phyloP scores from a whole-genome alignment of 108 stramenopile species.

The Mediolabrus comicus region DNA sequence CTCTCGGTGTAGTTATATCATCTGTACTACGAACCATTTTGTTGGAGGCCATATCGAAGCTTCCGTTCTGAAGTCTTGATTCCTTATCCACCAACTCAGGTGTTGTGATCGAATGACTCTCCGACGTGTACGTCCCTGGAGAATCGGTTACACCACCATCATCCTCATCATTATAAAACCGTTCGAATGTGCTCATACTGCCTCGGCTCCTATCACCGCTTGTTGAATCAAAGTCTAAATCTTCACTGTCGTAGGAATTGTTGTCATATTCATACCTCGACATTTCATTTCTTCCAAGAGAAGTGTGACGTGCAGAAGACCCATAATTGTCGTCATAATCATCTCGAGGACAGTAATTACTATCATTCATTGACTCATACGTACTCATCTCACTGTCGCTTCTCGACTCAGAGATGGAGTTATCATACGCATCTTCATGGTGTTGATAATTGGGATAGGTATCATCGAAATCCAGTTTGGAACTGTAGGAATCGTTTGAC shows the following conservation, averaged over 20 bases:
- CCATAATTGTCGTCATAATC: slow-evolving; percentile 1
- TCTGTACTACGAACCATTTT: not conserved
- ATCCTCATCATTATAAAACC: slow-evolving; percentile 18
- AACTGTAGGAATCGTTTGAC: not conserved
- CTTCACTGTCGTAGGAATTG: slow-evolving; percentile 2
- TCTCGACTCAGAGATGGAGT: slow-evolving; percentile 8
- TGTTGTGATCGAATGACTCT: not conserved
- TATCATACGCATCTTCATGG: not conserved
- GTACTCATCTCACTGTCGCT: slow-evolving; percentile 26
- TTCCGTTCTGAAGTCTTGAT: not conserved
- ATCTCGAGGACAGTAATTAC: not conserved
- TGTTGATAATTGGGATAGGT: not conserved
- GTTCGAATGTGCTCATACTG: slow-evolving; percentile 19
- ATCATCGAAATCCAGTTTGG: not conserved
- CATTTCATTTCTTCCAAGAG: not conserved
- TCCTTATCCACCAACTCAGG: not conserved
- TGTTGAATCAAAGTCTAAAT: not conserved
- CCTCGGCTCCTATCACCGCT: not conserved
- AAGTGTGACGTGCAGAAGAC: not conserved
- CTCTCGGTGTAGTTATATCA: not conserved
- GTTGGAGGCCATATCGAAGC: not conserved
- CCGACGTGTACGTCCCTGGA: not conserved
- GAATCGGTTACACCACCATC: slow-evolving; percentile 1
- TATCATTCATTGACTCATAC: slow-evolving; percentile 24
- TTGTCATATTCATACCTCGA: not conserved